Conservation (phyloP, 2,329 filamentous ascomycete species). For the Exophiala alcalophila region DNA sequence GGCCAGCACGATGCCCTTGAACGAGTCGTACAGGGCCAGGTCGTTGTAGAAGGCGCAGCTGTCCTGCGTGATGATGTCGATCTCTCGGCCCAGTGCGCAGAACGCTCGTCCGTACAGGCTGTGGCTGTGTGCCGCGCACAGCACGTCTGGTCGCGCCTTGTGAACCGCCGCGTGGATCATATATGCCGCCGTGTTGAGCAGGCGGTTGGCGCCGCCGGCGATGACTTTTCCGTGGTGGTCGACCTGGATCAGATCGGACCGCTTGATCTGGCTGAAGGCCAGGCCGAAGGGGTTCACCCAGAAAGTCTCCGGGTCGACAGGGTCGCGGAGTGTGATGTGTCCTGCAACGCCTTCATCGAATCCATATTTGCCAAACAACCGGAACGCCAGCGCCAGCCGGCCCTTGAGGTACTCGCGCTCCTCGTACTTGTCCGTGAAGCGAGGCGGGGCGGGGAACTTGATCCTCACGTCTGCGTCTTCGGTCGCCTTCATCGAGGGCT, state of each 20-base stretch:
- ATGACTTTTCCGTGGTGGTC: constrained; percentile 42
- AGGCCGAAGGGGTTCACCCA: constrained; percentile 40
- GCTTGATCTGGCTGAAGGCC: constrained; percentile 36
- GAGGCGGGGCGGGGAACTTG: constrained; percentile 25
- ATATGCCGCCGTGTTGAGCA: constrained; percentile 50
- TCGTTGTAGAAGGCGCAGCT: constrained; percentile 52
- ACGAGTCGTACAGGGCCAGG: constrained; percentile 37
- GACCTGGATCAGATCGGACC: constrained; percentile 42
- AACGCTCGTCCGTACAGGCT: constrained; percentile 61
- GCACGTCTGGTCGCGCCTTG: constrained; percentile 56
- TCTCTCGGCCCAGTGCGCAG: constrained; percentile 57
- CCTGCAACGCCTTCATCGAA: constrained; percentile 61
- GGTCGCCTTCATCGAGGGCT: constrained; percentile 18
- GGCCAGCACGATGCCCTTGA: constrained; percentile 42
- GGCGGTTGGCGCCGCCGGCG: constrained; percentile 41
- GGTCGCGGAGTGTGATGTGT: constrained; percentile 56
- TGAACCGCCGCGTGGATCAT: constrained; percentile 61
- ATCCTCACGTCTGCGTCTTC: constrained; percentile 17
- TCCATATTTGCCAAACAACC: constrained; percentile 57
- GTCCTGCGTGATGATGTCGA: constrained; percentile 61
- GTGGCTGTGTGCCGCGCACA: constrained; percentile 59
- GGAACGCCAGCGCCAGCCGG: constrained; percentile 55
- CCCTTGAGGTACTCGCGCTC: constrained; percentile 40
- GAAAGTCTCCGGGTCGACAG: constrained; percentile 52
- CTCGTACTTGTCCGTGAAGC: constrained; percentile 33